A percentile compares a stretch with the other conserved stretches of the same genome.
These are phyloP conservation scores for Nicotiana tomentosiformis DNA, from an alignment of 257 asterid species.

Conservation along the genomic window DNA sequence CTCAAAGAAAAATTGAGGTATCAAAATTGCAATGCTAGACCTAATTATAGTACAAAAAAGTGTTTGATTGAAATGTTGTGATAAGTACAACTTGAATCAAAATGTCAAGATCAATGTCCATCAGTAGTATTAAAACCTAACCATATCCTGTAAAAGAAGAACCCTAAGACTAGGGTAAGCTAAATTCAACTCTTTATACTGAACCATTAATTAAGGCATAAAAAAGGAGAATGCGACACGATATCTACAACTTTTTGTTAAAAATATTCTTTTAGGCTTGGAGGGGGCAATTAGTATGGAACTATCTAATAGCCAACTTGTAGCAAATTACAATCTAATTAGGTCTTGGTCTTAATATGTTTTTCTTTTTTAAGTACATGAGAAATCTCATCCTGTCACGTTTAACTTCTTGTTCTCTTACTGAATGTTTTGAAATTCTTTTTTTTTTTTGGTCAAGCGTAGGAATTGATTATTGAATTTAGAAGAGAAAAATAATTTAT, in stretches of 20 bases:
- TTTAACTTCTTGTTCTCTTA: no score
- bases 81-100: background rate
- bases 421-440: no score
- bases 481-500: no score
- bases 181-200: conserved; percentile 17
- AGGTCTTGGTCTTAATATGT: no score
- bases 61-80: background rate
- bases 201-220: background rate
- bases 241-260: background rate
- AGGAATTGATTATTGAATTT: background rate
- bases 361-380: no score
- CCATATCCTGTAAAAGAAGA: background rate
- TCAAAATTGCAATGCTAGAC: background rate
- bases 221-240: background rate
- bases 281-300: background rate
- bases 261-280: background rate
- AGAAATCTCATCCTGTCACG: no score
- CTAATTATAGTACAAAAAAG: background rate
- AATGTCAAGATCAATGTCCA: background rate
- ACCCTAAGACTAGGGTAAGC: conserved; percentile 32
- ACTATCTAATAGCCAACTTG: background rate
- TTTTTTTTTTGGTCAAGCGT: background rate
- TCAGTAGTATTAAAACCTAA: background rate
- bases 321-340: background rate
- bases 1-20: background rate